Conservation (phyloP, 2,329 filamentous ascomycete species). For the Paraconiothyrium brasiliense region DNA sequence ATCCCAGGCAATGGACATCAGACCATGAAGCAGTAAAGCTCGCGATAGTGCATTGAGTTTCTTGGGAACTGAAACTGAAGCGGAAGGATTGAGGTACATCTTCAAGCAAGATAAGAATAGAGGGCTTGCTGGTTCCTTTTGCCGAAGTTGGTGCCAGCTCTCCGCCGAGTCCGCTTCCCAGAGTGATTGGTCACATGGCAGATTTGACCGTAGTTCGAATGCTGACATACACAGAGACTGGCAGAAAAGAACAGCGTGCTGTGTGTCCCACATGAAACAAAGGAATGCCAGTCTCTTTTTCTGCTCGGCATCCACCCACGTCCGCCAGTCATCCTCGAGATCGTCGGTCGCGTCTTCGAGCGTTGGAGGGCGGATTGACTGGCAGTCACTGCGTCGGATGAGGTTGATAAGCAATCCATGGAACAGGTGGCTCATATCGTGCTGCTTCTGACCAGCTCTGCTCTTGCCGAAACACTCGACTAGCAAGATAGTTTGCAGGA, state of each 20-base stretch:
- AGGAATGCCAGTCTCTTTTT: conserved; percentile 68
- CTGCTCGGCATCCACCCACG: conserved; percentile 66
- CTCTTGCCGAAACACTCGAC: conserved; percentile 73
- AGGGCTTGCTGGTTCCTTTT: conserved; percentile 49
- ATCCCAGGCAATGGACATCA: conserved; percentile 71
- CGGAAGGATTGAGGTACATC: conserved; percentile 62
- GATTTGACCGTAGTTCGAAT: conserved; percentile 66
- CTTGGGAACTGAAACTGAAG: conserved; percentile 34
- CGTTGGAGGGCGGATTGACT: conserved; percentile 53
- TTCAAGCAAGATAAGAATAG: conserved; percentile 65
- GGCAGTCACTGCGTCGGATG: conserved; percentile 63
- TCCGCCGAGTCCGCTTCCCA: conserved; percentile 68
- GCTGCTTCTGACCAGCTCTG: conserved; percentile 69
- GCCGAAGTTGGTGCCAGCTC: conserved; percentile 59
- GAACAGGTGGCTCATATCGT: conserved; percentile 70
- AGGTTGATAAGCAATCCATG: conserved; percentile 65
- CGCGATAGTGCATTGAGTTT: conserved; percentile 63
- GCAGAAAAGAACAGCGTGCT: conserved; percentile 72
- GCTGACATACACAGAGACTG: conserved; percentile 73
- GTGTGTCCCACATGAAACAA: conserved; percentile 74
- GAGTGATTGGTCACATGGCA: conserved; percentile 64
- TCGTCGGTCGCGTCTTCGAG: conserved; percentile 49
- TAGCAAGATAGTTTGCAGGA: conserved; percentile 68
- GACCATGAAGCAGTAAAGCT: conserved; percentile 65
- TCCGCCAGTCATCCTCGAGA: conserved; percentile 60